Percentiles rank a stretch among this genome's conserved stretches.
Evolutionary conservation across 192 early-diverging fungal genomes (phyloP).

Genomic region (Podila minutissima): DNA sequence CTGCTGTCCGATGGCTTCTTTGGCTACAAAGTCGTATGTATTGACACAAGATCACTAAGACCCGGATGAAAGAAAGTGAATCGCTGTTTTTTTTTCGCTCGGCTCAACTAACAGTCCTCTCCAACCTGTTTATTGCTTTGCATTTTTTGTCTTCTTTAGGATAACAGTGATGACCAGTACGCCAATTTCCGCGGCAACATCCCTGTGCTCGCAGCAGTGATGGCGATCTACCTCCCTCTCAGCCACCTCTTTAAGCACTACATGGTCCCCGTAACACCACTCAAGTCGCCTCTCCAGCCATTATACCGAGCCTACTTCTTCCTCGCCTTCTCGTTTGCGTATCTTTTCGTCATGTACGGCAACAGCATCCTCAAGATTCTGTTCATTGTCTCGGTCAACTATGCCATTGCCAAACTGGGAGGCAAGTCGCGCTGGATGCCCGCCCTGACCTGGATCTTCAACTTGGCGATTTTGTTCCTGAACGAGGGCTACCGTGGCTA

Average conservation of each 20-base stretch:
- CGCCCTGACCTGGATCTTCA: slow-evolving; percentile 82
- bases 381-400: slow-evolving; percentile 71
- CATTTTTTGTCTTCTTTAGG: slow-evolving; percentile 44
- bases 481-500: slow-evolving; percentile 85
- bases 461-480: slow-evolving; percentile 79
- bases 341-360: slow-evolving; percentile 76
- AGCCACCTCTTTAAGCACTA: slow-evolving; percentile 55
- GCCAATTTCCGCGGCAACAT: slow-evolving; percentile 74
- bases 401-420: slow-evolving; percentile 63
- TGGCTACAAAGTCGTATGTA: slow-evolving; percentile 43
- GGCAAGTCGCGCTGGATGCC: slow-evolving; percentile 68
- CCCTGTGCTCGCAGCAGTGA: slow-evolving; percentile 57
- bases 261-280: slow-evolving; percentile 26
- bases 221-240: slow-evolving; percentile 58
- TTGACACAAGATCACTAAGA: neutral
- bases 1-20: slow-evolving; percentile 51
- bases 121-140: neutral
- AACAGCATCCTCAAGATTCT: slow-evolving; percentile 82
- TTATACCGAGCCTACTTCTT: slow-evolving; percentile 61
- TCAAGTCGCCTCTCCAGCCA: slow-evolving; percentile 46
- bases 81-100: neutral
- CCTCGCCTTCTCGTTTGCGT: slow-evolving; percentile 66
- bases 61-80: neutral
- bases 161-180: slow-evolving; percentile 82
- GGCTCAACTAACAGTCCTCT: neutral